Evolutionary conservation across 352 stramenopile genomes (phyloP).

Genomic region (Phytophthora chlamydospora): DNA sequence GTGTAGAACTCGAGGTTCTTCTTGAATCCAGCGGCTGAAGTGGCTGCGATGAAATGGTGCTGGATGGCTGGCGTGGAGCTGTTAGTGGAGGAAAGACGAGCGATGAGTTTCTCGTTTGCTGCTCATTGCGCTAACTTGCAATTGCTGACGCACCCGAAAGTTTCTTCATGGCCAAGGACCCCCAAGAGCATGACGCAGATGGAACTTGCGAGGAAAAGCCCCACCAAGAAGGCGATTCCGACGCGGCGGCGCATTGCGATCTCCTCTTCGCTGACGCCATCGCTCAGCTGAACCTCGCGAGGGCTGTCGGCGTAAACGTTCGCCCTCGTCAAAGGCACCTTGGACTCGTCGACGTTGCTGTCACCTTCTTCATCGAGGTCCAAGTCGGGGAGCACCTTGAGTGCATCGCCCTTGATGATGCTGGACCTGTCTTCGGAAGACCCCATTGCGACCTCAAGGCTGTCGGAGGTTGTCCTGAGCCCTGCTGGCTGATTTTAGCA

Average conservation of each 20-base stretch:
- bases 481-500: slow-evolving; percentile 30
- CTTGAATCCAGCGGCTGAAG: slow-evolving; percentile 61
- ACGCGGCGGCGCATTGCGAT: slow-evolving; percentile 58
- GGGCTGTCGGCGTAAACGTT: slow-evolving; percentile 82
- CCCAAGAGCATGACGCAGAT: slow-evolving; percentile 72
- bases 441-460: slow-evolving; percentile 25
- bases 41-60: slow-evolving; percentile 80
- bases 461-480: slow-evolving; percentile 18
- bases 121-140: neutral
- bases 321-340: slow-evolving; percentile 45
- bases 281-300: slow-evolving; percentile 35
- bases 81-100: neutral
- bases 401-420: slow-evolving; percentile 58
- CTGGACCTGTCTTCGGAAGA: slow-evolving; percentile 52
- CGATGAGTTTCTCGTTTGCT: slow-evolving; percentile 1
- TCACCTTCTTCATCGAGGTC: slow-evolving; percentile 37
- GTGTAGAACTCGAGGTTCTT: slow-evolving; percentile 83
- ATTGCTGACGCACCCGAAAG: slow-evolving; percentile 54
- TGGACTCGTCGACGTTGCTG: slow-evolving; percentile 37
- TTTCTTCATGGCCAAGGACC: slow-evolving; percentile 69
- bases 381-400: slow-evolving; percentile 42
- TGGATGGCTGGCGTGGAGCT: slow-evolving; percentile 77
- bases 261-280: slow-evolving; percentile 53
- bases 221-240: slow-evolving; percentile 58
- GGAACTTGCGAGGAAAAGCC: slow-evolving; percentile 63